These are phyloP conservation scores for Alliaria petiolata DNA, from an alignment of 345 rosid genomes.

Conservation along the genomic window DNA sequence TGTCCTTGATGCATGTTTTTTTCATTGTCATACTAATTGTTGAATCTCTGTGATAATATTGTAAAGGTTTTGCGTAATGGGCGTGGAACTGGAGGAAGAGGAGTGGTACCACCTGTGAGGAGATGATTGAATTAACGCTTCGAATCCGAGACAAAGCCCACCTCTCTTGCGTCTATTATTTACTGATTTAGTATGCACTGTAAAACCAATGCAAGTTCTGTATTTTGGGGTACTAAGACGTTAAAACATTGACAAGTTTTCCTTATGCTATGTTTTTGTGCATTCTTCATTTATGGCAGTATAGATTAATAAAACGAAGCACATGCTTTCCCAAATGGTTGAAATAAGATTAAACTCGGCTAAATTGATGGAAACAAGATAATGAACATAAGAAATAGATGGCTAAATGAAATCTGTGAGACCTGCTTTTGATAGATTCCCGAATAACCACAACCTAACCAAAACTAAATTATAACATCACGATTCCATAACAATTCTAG, in stretches of 20 bases:
- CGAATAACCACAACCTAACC: too few relatives aligned
- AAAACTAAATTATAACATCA: too few relatives aligned
- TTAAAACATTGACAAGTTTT: constrained; percentile 9
- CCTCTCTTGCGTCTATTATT: constrained; percentile 18
- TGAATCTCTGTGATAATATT: not conserved
- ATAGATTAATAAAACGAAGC: not conserved
- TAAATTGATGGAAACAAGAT: not conserved
- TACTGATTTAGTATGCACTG: constrained; percentile 18
- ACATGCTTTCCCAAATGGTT: not conserved
- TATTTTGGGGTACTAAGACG: not conserved
- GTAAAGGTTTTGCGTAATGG: constrained; percentile 69
- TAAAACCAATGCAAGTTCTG: constrained; percentile 18
- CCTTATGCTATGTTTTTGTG: not conserved
- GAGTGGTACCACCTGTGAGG: constrained; percentile 73
- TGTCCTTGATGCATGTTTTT: too few relatives aligned
- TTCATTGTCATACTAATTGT: constrained; percentile 15
- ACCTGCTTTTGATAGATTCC: too few relatives aligned
- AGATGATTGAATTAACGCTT: constrained; percentile 42
- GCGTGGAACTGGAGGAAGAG: constrained; percentile 84
- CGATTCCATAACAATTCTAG: too few relatives aligned
- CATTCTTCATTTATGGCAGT: not conserved
- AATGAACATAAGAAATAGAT: not conserved
- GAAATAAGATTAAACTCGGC: not conserved
- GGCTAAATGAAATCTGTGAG: not conserved
- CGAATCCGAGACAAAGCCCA: not conserved